A percentile compares a stretch with the other conserved stretches of the same genome.
Conservation (phyloP, 129 eudicot species). For the Flaveria trinervia region DNA sequence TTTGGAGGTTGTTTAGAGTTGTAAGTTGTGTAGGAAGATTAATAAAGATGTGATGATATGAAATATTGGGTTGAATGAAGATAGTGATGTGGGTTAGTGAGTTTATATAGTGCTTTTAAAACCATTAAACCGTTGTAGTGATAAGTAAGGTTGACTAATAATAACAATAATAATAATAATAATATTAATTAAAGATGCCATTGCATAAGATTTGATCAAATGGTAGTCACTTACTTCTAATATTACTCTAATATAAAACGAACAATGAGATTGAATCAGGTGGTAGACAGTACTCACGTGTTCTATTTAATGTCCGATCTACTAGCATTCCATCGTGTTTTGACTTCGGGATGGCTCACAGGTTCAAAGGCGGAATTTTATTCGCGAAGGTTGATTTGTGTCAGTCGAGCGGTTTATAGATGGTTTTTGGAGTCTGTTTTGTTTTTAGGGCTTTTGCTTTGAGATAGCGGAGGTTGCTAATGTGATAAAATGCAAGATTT, state of each 20-base stretch:
- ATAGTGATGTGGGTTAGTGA: slow-evolving; percentile 11
- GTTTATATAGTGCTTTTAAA: slow-evolving; percentile 28
- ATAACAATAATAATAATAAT: background rate
- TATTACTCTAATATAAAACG: slow-evolving; percentile 4
- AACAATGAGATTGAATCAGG: slow-evolving; percentile 27
- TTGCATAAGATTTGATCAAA: slow-evolving; percentile 20
- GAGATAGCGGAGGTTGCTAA: too few species aligned
- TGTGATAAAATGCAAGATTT: too few species aligned
- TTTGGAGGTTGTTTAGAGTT: background rate
- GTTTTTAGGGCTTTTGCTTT: too few species aligned
- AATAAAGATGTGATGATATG: background rate
- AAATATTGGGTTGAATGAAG: slow-evolving; percentile 22
- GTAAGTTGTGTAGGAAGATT: background rate
- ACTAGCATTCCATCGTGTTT: slow-evolving; percentile 11
- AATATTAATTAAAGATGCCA: background rate
- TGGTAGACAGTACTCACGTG: slow-evolving; percentile 29
- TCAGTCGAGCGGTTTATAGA: too few species aligned
- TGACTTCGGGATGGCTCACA: slow-evolving; percentile 12
- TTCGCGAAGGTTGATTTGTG: too few species aligned
- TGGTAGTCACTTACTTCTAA: slow-evolving; percentile 21
- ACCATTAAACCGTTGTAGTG: slow-evolving; percentile 6
- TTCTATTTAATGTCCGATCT: slow-evolving; percentile 25
- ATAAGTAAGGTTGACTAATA: slow-evolving; percentile 10
- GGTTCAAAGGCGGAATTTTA: too few species aligned
- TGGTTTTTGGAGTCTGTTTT: too few species aligned